phyloP scores from a whole-genome alignment of 2,329 filamentous ascomycete genomes.

The Boeremia lycopersici region DNA sequence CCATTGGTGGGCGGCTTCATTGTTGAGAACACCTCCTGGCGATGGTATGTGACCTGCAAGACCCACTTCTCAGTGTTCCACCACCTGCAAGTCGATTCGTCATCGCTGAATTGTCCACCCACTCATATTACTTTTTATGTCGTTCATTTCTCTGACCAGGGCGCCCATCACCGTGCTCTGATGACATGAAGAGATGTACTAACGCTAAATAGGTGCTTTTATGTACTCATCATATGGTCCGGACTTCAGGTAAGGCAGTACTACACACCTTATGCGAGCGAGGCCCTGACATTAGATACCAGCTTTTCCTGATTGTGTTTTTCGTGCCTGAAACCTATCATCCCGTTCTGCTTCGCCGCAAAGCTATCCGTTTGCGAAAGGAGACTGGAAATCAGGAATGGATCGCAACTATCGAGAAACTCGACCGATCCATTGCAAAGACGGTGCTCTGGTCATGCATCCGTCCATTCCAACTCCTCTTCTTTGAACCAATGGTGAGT shows the following conservation, averaged over 20 bases:
- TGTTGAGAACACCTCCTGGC: conserved; percentile 73
- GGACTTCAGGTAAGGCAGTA: conserved; percentile 49
- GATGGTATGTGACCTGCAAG: conserved; percentile 40
- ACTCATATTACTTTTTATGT: conserved; percentile 12
- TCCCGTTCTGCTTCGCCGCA: conserved; percentile 71
- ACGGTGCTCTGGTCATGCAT: conserved; percentile 60
- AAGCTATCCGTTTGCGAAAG: conserved; percentile 71
- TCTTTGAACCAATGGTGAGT: conserved; percentile 77
- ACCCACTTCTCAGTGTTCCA: conserved; percentile 13
- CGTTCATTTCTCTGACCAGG: conserved; percentile 6
- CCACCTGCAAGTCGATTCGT: conserved; percentile 7
- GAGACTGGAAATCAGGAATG: conserved; percentile 80
- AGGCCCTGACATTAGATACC: conserved; percentile 35
- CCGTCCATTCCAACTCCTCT: conserved; percentile 76
- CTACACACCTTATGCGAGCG: conserved; percentile 21
- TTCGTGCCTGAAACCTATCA: conserved; percentile 89
- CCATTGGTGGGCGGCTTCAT: conserved; percentile 78
- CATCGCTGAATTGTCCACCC: not conserved
- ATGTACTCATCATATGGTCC: conserved; percentile 82
- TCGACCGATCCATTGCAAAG: conserved; percentile 67
- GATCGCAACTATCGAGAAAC: conserved; percentile 77
- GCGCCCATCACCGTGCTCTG: not conserved
- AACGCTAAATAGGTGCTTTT: conserved; percentile 58
- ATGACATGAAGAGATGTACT: conserved; percentile 30
- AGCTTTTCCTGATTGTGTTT: conserved; percentile 68